Conservation (phyloP, 495 filamentous ascomycete genomes). For the Talaromyces wortmannii region DNA sequence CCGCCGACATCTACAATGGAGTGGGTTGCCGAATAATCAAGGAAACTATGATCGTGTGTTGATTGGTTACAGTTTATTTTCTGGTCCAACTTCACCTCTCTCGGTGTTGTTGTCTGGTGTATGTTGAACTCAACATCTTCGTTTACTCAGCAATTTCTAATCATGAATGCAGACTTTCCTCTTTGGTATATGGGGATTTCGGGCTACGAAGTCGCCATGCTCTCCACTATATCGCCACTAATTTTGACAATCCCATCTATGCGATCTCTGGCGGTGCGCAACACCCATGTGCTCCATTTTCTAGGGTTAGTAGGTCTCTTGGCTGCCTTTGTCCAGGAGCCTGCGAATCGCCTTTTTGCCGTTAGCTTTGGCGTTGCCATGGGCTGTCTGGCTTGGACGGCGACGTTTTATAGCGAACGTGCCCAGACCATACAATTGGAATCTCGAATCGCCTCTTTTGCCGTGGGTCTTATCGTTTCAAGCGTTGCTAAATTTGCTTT, state of each 20-base stretch:
- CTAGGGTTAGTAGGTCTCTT: slow-evolving; percentile 72
- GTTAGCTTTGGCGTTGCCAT: slow-evolving; percentile 73
- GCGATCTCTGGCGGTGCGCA: slow-evolving; percentile 58
- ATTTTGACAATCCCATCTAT: slow-evolving; percentile 68
- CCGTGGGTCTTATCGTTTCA: slow-evolving; percentile 76
- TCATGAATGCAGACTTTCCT: slow-evolving; percentile 65
- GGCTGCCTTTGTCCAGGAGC: slow-evolving; percentile 68
- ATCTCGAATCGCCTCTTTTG: slow-evolving; percentile 70
- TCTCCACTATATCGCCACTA: slow-evolving; percentile 75
- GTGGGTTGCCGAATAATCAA: slow-evolving; percentile 37
- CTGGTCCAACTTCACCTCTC: slow-evolving; percentile 87
- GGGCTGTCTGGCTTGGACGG: slow-evolving; percentile 75
- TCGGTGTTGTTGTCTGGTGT: slow-evolving; percentile 92
- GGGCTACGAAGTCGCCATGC: slow-evolving; percentile 85
- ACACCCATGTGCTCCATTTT: slow-evolving; percentile 63
- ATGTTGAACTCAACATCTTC: slow-evolving; percentile 24
- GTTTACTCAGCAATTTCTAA: slow-evolving; percentile 10
- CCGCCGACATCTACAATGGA: slow-evolving; percentile 87
- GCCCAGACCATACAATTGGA: slow-evolving; percentile 71
- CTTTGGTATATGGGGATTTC: slow-evolving; percentile 99
- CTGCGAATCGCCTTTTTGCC: slow-evolving; percentile 70
- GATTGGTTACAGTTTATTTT: slow-evolving; percentile 69
- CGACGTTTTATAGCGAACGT: slow-evolving; percentile 71
- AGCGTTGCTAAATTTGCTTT: slow-evolving; percentile 88
- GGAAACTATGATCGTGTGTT: slow-evolving; percentile 10